Percentiles rank a stretch among this genome's conserved stretches.
Conservation (phyloP, 1,139 yeast genomes). For the Yamadazyma atmosphaerica region DNA sequence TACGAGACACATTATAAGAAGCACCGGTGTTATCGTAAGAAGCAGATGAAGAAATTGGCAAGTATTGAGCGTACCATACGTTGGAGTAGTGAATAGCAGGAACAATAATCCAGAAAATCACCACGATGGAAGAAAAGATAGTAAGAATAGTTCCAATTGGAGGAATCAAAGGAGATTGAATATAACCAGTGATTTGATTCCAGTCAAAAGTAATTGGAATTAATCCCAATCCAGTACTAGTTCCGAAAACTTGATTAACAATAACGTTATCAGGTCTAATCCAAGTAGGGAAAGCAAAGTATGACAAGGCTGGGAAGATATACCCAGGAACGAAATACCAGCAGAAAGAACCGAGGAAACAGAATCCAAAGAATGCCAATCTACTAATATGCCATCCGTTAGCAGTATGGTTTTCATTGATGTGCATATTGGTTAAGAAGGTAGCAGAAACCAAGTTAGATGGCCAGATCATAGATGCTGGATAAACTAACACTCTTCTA, state of each 20-base stretch:
- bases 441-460: slow-evolving; percentile 48
- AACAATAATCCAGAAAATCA: slow-evolving; percentile 42
- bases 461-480: slow-evolving; percentile 71
- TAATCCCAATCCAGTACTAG: slow-evolving; percentile 59
- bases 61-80: slow-evolving; percentile 44
- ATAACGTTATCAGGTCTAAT: slow-evolving; percentile 45
- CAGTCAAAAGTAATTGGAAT: slow-evolving; percentile 54
- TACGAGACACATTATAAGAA: slow-evolving; percentile 36
- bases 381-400: slow-evolving; percentile 44
- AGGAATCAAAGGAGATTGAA: slow-evolving; percentile 67
- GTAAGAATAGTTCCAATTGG: slow-evolving; percentile 61
- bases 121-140: slow-evolving; percentile 44
- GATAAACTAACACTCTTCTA: slow-evolving; percentile 57
- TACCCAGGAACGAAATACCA: slow-evolving; percentile 49
- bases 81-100: slow-evolving; percentile 46
- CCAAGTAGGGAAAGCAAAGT: slow-evolving; percentile 44
- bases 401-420: slow-evolving; percentile 57
- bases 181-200: slow-evolving; percentile 53
- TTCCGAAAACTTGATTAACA: slow-evolving; percentile 63
- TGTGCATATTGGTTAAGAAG: slow-evolving; percentile 59
- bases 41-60: slow-evolving; percentile 42
- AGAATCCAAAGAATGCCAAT: slow-evolving; percentile 30
- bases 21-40: slow-evolving; percentile 40
- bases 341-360: slow-evolving; percentile 27
- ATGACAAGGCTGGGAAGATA: slow-evolving; percentile 36